These are phyloP conservation scores for Byssochlamys sp. DNA, from an alignment of 2,329 filamentous ascomycete species.

Conservation along the genomic window DNA sequence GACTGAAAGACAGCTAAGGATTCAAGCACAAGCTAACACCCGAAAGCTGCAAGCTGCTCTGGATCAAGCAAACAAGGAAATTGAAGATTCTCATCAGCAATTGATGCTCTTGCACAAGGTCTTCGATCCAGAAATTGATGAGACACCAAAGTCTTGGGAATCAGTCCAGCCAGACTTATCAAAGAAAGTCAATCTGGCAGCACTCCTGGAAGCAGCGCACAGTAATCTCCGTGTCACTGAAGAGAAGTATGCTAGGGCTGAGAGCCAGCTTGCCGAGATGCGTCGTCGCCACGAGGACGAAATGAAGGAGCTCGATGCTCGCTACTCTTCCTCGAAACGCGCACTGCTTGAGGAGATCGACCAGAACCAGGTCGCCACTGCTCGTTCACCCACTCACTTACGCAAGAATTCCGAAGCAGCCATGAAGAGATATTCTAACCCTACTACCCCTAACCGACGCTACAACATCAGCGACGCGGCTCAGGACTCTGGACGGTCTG, in stretches of 20 bases:
- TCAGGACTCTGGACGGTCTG: constrained; percentile 71
- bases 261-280: constrained; percentile 69
- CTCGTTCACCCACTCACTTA: constrained; percentile 64
- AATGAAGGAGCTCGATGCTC: constrained; percentile 54
- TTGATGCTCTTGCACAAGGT: constrained; percentile 74
- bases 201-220: constrained; percentile 79
- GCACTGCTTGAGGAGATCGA: constrained; percentile 79
- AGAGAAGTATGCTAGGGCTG: constrained; percentile 70
- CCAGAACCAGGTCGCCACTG: constrained; percentile 63
- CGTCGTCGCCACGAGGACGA: constrained; percentile 65
- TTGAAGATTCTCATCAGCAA: constrained; percentile 69
- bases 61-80: constrained; percentile 69
- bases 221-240: constrained; percentile 75
- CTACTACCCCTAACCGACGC: constrained; percentile 67
- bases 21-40: constrained; percentile 75
- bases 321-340: constrained; percentile 56
- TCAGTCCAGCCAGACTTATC: constrained; percentile 59
- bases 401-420: constrained; percentile 50
- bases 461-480: constrained; percentile 54
- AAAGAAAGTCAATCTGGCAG: constrained; percentile 63
- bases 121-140: constrained; percentile 65
- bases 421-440: constrained; percentile 58
- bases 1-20: constrained; percentile 74
- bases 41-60: constrained; percentile 70
- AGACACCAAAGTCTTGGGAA: constrained; percentile 59